Conservation (phyloP, 164 flowering plant genomes). For the Taxillus chinensis region DNA sequence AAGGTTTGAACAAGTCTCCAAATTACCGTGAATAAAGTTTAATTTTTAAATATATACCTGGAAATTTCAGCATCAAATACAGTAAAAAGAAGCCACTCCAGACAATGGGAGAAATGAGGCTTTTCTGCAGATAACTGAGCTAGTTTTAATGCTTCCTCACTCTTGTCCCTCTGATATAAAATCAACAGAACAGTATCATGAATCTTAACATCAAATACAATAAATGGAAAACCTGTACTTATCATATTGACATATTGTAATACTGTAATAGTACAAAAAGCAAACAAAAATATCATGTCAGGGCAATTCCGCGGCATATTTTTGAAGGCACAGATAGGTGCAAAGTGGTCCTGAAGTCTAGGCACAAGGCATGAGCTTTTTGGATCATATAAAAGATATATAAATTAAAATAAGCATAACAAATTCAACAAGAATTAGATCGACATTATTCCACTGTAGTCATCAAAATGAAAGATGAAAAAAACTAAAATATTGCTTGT, state of each 20-base stretch:
- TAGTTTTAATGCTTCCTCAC: slow-evolving; percentile 74
- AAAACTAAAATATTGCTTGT: too few species aligned
- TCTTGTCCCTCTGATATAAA: slow-evolving; percentile 73
- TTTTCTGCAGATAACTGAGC: slow-evolving; percentile 89
- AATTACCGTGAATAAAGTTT: neutral
- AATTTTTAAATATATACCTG: slow-evolving; percentile 33
- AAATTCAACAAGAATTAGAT: too few species aligned
- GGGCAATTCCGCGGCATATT: neutral
- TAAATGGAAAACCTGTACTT: neutral
- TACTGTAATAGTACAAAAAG: neutral
- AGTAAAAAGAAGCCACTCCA: slow-evolving; percentile 99
- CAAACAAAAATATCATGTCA: neutral
- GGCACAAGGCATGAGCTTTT: too few species aligned
- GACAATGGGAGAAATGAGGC: slow-evolving; percentile 95
- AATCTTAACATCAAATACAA: slow-evolving; percentile 1
- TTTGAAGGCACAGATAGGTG: too few species aligned
- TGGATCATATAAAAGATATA: too few species aligned
- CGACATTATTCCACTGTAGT: too few species aligned
- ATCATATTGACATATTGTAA: neutral
- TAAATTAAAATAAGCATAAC: too few species aligned
- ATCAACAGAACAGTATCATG: slow-evolving; percentile 4
- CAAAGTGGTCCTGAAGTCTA: too few species aligned
- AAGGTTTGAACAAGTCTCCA: neutral
- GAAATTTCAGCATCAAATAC: slow-evolving; percentile 98
- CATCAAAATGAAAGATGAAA: too few species aligned